phyloP scores from a whole-genome alignment of 2,329 filamentous ascomycete genomes.

The Fusarium sp. region DNA sequence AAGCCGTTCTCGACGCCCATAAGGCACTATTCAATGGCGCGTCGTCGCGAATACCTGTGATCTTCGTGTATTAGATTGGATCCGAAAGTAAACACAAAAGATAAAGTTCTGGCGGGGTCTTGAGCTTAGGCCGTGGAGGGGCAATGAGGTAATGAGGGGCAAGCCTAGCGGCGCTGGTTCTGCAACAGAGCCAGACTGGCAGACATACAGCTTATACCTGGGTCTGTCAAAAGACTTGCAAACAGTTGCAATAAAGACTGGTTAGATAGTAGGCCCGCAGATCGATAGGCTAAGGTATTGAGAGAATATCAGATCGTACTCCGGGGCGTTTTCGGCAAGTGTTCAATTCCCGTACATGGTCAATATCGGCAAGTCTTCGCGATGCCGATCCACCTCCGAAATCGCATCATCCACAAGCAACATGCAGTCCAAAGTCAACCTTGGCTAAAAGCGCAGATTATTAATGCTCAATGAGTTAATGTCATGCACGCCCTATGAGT shows the following conservation, averaged over 20 bases:
- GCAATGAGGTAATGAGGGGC: background rate
- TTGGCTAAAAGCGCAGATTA: background rate
- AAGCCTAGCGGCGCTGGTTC: background rate
- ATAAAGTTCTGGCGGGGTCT: background rate
- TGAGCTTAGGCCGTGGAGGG: background rate
- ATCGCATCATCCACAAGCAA: background rate
- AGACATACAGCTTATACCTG: rapidly evolving
- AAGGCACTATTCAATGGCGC: too few relatives aligned
- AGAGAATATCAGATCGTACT: rapidly evolving
- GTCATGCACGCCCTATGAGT: background rate
- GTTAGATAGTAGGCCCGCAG: too few relatives aligned
- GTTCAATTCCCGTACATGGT: background rate
- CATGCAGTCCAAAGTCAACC: background rate
- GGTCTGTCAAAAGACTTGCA: background rate
- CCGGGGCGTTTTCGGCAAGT: background rate
- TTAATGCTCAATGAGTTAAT: rapidly evolving
- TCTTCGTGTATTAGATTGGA: background rate
- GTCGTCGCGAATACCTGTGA: too few relatives aligned
- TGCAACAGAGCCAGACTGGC: background rate
- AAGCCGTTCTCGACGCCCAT: too few relatives aligned
- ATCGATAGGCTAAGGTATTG: background rate
- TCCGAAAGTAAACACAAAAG: background rate
- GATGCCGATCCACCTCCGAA: background rate
- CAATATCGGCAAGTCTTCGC: background rate
- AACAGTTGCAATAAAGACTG: background rate